Evolutionary conservation across 495 filamentous ascomycete genomes (phyloP).

Genomic region (Xylaria flabelliformis): DNA sequence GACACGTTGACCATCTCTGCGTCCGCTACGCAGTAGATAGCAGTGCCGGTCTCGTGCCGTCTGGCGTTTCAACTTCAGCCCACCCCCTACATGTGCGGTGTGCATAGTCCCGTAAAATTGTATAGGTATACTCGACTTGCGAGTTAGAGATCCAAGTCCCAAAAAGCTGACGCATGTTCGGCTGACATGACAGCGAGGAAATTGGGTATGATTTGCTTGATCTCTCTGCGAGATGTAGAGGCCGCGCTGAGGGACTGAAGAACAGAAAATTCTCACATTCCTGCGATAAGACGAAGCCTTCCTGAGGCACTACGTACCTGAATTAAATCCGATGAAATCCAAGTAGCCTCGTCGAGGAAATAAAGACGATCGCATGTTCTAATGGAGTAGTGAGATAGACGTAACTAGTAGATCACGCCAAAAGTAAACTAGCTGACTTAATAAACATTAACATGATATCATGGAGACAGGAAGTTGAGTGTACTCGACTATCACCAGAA

Average conservation of each 20-base stretch:
- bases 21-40: slow-evolving; percentile 42
- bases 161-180: slow-evolving; percentile 44
- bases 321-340: too few species aligned
- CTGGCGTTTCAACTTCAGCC: slow-evolving; percentile 54
- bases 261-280: not conserved
- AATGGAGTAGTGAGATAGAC: not conserved
- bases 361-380: not conserved
- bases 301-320: not conserved
- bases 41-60: slow-evolving; percentile 49
- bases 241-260: slow-evolving; percentile 28
- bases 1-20: slow-evolving; percentile 45
- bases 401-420: not conserved
- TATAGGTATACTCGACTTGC: slow-evolving; percentile 53
- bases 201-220: slow-evolving; percentile 44
- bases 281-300: not conserved
- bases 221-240: slow-evolving; percentile 38
- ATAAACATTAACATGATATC: not conserved
- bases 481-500: not conserved
- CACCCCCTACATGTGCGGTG: slow-evolving; percentile 53
- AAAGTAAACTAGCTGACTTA: too few species aligned
- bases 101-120: slow-evolving; percentile 55
- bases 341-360: not conserved
- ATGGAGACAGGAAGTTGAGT: not conserved
- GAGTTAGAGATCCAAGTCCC: slow-evolving; percentile 55
- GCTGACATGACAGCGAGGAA: slow-evolving; percentile 41